phyloP scores from a whole-genome alignment of 2,329 filamentous ascomycete species.

The Venturia carpophila region DNA sequence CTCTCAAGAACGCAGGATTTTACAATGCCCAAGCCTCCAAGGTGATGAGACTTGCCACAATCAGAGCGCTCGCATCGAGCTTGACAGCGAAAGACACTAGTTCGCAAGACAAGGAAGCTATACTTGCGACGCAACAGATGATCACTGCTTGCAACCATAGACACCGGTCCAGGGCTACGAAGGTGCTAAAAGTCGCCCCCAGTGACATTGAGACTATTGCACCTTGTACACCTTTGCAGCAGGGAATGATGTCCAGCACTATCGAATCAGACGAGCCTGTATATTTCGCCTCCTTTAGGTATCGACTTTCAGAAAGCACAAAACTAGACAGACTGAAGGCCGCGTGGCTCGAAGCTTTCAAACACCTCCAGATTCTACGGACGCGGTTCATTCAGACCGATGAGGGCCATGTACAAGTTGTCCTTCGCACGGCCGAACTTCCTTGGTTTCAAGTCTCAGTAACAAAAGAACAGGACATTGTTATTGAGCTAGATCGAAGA shows the following conservation, averaged over 20 bases:
- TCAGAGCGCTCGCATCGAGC: constrained; percentile 34
- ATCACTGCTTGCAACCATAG: constrained; percentile 59
- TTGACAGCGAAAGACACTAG: neutral
- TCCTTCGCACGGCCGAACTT: constrained; percentile 40
- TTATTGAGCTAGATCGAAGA: constrained; percentile 22
- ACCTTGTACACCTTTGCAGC: constrained; percentile 78
- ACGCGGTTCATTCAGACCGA: constrained; percentile 64
- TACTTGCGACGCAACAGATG: constrained; percentile 47
- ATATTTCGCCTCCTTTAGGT: constrained; percentile 72
- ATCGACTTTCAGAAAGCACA: constrained; percentile 43
- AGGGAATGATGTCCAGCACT: constrained; percentile 73
- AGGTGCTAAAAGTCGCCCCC: constrained; percentile 43
- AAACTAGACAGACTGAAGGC: constrained; percentile 42
- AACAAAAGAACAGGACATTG: constrained; percentile 30
- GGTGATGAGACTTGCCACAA: constrained; percentile 51
- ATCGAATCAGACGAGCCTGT: constrained; percentile 47
- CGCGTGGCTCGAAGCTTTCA: constrained; percentile 52
- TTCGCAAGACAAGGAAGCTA: constrained; percentile 26
- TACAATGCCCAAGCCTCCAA: constrained; percentile 52
- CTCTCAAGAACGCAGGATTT: constrained; percentile 58
- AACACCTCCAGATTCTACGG: constrained; percentile 56
- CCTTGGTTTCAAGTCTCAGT: constrained; percentile 39
- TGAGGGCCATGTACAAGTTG: constrained; percentile 70
- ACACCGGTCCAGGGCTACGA: constrained; percentile 47
- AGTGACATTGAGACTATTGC: constrained; percentile 61